Base-by-base conservation (phyloP, 768 basidiomycete genomes). In the Mycena crocata region DNA sequence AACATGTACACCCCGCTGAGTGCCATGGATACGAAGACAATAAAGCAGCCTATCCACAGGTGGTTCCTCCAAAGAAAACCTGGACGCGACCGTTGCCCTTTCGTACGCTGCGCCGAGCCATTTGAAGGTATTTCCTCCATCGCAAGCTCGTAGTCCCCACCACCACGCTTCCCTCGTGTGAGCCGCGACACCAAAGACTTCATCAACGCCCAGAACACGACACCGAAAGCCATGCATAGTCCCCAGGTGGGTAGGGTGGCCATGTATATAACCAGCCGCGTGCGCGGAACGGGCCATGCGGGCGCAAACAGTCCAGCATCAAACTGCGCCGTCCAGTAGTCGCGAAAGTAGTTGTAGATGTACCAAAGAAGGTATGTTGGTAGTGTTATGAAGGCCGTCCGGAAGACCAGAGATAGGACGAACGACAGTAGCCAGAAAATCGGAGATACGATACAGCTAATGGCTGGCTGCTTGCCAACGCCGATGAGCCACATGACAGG, bases 1-100 rank as follows among this genome's bases (percentile, higher is more conserved):
- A 54, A 61, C 50, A 70, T 40, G 54, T 66, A 63, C 40, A 57
- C 50, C 31, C 68, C 68, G 51, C 58, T 45, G 37, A 66, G 48
- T 5, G 62, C 68, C 39, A 63, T 50, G 26, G 48, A 35, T 15
- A 51, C 31, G 48, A 59, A 66, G 35, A 57, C n/a, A 19, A 34
- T 17, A n/a, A 70, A 51, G 28, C 9, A 48, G 7, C 26, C 32
- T 39, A 52, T 42, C 28, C 30, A 28, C 15, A 50, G 23, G 26
- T 39, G 28, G 34, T 39, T 50, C 8, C 26, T 28, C 3, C 40
- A 28, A 30, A 52, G 23, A 19, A 49, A 28, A 19, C 14, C 26
- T 9, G 24, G 40, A 39, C 50, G 42, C 26, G 19, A 12, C 19
- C 64, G 42, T 15, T 24, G 63, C 21, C 49, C 14, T 21, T 26